These are phyloP conservation scores for Vicia faba DNA, from an alignment of 306 rosid genomes.

Conservation along the genomic window DNA sequence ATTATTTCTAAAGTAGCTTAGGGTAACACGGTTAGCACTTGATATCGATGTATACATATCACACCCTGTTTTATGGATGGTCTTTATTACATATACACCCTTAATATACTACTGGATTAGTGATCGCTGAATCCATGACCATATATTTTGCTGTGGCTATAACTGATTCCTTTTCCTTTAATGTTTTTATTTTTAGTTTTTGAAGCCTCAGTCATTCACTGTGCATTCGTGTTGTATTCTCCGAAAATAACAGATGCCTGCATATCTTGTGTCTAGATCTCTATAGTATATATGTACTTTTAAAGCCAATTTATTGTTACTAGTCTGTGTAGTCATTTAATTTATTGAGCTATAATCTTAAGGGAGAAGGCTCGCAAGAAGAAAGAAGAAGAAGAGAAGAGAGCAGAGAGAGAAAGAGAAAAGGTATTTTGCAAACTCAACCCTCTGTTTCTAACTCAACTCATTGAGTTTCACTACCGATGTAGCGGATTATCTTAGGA, in stretches of 20 bases:
- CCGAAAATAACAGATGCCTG: neutral
- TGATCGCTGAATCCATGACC: slow-evolving; percentile 9
- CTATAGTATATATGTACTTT: slow-evolving; percentile 28
- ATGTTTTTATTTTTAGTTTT: neutral
- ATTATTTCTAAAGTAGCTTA: neutral
- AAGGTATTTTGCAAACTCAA: slow-evolving; percentile 56
- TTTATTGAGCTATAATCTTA: slow-evolving; percentile 33
- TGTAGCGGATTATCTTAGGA: neutral
- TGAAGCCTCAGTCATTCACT: neutral
- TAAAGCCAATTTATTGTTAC: slow-evolving; percentile 16
- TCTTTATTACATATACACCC: slow-evolving; percentile 4
- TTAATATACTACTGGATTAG: neutral
- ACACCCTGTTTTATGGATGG: neutral
- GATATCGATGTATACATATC: neutral
- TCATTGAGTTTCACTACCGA: slow-evolving; percentile 15
- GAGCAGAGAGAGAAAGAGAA: slow-evolving; percentile 80
- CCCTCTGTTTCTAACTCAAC: slow-evolving; percentile 27
- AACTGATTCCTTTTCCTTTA: neutral
- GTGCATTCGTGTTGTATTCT: neutral
- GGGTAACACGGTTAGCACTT: neutral
- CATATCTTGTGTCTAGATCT: slow-evolving; percentile 34
- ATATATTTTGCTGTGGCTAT: slow-evolving; percentile 7
- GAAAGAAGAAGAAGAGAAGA: slow-evolving; percentile 98
- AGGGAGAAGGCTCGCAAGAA: slow-evolving; percentile 99
- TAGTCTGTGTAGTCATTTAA: slow-evolving; percentile 18